A percentile compares a stretch with the other conserved stretches of the same genome.
Conservation (phyloP, 2,329 filamentous ascomycete genomes). For the Hymenoscyphus scutula region DNA sequence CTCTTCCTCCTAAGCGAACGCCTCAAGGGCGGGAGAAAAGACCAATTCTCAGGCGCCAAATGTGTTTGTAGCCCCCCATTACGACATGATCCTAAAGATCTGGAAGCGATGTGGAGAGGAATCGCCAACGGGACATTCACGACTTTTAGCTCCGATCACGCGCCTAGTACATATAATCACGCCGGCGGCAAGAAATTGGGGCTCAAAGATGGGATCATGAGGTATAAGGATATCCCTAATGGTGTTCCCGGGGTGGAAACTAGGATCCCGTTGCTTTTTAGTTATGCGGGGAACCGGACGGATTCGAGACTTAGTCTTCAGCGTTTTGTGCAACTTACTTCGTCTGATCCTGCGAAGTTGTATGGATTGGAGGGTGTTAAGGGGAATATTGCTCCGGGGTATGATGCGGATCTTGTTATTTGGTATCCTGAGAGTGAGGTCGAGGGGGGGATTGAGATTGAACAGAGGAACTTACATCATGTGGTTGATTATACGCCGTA, state of each 20-base stretch:
- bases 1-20: slow-evolving; percentile 52
- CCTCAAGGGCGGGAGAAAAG: slow-evolving; percentile 40
- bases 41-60: slow-evolving; percentile 50
- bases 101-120: slow-evolving; percentile 51
- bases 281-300: slow-evolving; percentile 16
- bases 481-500: slow-evolving; percentile 30
- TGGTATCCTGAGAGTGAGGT: slow-evolving; percentile 25
- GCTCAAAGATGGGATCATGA: slow-evolving; percentile 23
- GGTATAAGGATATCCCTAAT: slow-evolving; percentile 28
- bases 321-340: slow-evolving; percentile 27
- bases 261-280: slow-evolving; percentile 25
- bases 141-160: slow-evolving; percentile 44
- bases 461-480: slow-evolving; percentile 27
- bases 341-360: slow-evolving; percentile 25
- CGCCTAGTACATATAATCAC: slow-evolving; percentile 25
- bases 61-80: slow-evolving; percentile 53
- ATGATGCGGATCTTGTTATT: slow-evolving; percentile 29
- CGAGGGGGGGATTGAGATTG: slow-evolving; percentile 17
- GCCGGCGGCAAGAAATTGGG: slow-evolving; percentile 26
- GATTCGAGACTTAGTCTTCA: slow-evolving; percentile 22
- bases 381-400: slow-evolving; percentile 27
- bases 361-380: slow-evolving; percentile 27
- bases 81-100: slow-evolving; percentile 46
- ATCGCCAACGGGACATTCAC: slow-evolving; percentile 54
- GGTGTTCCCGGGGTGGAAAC: slow-evolving; percentile 29